A percentile compares a stretch with the other conserved stretches of the same genome.
These are phyloP conservation scores for Agrocybe chaxingu DNA, from an alignment of 768 basidiomycete genomes.

Conservation along the genomic window DNA sequence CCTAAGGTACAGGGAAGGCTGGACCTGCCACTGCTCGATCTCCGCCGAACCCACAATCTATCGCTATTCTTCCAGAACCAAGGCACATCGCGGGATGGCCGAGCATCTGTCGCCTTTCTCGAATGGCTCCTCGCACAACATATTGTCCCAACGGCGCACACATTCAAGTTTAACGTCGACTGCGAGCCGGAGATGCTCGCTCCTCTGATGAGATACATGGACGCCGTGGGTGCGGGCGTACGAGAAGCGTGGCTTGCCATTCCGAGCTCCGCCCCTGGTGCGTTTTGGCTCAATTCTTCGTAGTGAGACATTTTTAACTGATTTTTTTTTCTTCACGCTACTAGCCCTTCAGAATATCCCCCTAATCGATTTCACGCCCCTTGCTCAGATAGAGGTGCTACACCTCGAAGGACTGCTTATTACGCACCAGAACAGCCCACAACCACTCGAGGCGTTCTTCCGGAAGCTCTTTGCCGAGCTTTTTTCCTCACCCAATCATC, in stretches of 20 bases:
- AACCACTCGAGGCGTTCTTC: slow-evolving; percentile 17
- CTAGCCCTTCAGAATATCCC: slow-evolving; percentile 15
- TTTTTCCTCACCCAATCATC: slow-evolving; percentile 9
- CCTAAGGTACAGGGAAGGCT: slow-evolving; percentile 1
- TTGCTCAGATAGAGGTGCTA: slow-evolving; percentile 17
- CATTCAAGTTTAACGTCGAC: slow-evolving; percentile 22
- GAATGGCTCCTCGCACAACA: slow-evolving; percentile 25
- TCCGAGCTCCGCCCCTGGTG: slow-evolving; percentile 20
- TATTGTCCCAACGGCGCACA: slow-evolving; percentile 17
- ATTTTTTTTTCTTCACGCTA: background rate
- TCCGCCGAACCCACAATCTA: slow-evolving; percentile 10
- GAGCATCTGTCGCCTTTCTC: slow-evolving; percentile 8
- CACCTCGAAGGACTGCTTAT: slow-evolving; percentile 24
- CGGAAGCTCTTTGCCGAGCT: slow-evolving; percentile 20
- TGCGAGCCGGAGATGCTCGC: slow-evolving; percentile 10
- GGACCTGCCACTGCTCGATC: slow-evolving; percentile 12
- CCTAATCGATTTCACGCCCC: slow-evolving; percentile 19
- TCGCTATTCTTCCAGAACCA: slow-evolving; percentile 5
- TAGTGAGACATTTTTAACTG: background rate
- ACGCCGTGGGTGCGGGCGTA: slow-evolving; percentile 18
- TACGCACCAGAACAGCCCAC: slow-evolving; percentile 12
- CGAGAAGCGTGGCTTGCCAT: slow-evolving; percentile 22
- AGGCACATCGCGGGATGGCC: slow-evolving; percentile 6
- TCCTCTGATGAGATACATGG: slow-evolving; percentile 17
- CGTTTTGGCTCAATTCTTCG: slow-evolving; percentile 4